phyloP scores from a whole-genome alignment of 345 rosid genomes.

The Gossypium thurberi region DNA sequence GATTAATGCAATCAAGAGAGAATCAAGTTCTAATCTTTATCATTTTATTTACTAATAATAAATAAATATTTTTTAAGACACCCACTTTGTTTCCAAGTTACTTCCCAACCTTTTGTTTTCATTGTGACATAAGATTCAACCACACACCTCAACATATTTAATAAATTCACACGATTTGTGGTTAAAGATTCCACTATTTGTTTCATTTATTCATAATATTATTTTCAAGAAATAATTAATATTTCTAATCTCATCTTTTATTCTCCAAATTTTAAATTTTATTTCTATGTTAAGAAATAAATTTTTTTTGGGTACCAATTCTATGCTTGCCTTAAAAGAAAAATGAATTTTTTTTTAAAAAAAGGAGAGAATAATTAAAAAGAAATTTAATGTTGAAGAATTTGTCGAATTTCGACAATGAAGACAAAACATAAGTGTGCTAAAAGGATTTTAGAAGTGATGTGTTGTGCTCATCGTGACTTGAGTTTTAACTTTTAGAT shows the following conservation, averaged over 20 bases:
- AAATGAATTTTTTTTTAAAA: neutral
- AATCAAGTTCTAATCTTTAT: constrained; percentile 20
- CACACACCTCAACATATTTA: neutral
- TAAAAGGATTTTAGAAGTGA: neutral
- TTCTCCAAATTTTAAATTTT: too few relatives aligned
- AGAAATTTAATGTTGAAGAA: neutral
- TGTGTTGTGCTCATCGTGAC: neutral
- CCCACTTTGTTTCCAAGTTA: constrained; percentile 4
- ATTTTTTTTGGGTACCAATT: neutral
- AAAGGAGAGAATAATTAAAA: neutral
- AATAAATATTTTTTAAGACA: neutral
- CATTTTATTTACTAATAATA: neutral
- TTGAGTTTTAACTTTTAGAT: neutral
- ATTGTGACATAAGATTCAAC: constrained; percentile 7
- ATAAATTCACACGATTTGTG: neutral
- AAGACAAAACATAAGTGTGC: neutral
- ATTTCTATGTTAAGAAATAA: too few relatives aligned
- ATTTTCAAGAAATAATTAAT: too few relatives aligned
- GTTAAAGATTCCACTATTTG: too few relatives aligned
- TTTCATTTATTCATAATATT: neutral
- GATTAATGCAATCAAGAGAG: constrained; percentile 10
- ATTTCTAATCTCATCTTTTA: too few relatives aligned
- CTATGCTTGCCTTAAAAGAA: neutral
- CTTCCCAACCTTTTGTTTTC: neutral
- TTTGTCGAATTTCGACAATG: neutral